phyloP scores from a whole-genome alignment of 805 yeast genomes.

The Wickerhamiella slavikovae region DNA sequence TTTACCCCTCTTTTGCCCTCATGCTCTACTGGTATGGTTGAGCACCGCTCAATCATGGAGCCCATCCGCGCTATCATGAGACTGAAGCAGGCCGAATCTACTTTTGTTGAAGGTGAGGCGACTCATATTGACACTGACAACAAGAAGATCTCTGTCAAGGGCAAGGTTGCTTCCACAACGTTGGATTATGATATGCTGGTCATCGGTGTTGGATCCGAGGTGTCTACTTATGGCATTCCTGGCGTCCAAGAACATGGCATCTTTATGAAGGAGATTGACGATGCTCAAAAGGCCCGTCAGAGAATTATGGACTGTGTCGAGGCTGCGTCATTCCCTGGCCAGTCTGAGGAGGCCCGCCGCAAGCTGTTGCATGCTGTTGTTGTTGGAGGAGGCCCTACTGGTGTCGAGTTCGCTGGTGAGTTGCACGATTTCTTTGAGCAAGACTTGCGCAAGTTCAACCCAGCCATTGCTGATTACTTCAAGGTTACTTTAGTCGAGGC shows the following conservation, averaged over 20 bases:
- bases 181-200: conserved; percentile 66
- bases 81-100: conserved; percentile 47
- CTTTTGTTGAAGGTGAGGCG: conserved; percentile 84
- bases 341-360: conserved; percentile 54
- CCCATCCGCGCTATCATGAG: conserved; percentile 79
- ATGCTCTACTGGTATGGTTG: conserved; percentile 85
- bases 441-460: conserved; percentile 77
- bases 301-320: conserved; percentile 75
- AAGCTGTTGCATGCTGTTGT: conserved; percentile 75
- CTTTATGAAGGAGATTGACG: conserved; percentile 76
- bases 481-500: conserved; percentile 79
- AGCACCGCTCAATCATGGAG: conserved; percentile 75
- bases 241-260: conserved; percentile 77
- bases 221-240: conserved; percentile 85
- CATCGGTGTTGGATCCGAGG: conserved; percentile 87
- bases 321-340: conserved; percentile 58
- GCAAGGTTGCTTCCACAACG: conserved; percentile 20
- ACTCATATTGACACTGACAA: conserved; percentile 54
- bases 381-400: conserved; percentile 98
- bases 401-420: conserved; percentile 95
- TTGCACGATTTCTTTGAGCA: conserved; percentile 84
- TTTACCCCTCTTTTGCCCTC: conserved; percentile 94
- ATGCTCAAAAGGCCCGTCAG: conserved; percentile 65
- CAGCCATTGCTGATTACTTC: conserved; percentile 63
- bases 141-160: conserved; percentile 36